Conservation (phyloP, 345 rosid species). For the Citrus australasica region DNA sequence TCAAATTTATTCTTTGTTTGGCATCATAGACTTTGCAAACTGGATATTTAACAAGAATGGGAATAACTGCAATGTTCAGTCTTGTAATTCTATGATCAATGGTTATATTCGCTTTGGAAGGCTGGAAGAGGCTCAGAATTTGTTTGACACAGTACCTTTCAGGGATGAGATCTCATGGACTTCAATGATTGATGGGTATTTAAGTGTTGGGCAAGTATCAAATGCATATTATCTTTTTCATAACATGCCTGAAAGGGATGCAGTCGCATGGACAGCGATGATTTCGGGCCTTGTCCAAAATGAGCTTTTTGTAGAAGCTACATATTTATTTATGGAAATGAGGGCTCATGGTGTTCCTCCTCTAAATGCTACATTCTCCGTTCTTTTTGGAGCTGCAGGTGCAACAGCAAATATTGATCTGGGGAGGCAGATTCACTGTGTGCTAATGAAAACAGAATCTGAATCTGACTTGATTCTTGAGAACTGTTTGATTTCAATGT, state of each 20-base stretch:
- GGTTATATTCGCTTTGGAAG: constrained; percentile 43
- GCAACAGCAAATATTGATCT: constrained; percentile 59
- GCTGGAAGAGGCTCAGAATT: constrained; percentile 38
- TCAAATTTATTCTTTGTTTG: constrained; percentile 60
- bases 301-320: constrained; percentile 47
- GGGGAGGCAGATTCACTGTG: constrained; percentile 58
- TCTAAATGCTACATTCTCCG: constrained; percentile 32
- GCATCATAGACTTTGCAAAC: constrained; percentile 51
- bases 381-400: constrained; percentile 65
- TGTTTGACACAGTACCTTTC: constrained; percentile 37
- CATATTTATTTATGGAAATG: constrained; percentile 35
- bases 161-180: constrained; percentile 56
- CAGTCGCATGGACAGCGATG: constrained; percentile 57
- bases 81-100: constrained; percentile 42
- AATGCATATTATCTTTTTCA: constrained; percentile 31
- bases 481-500: constrained; percentile 54
- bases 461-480: constrained; percentile 34
- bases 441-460: constrained; percentile 40
- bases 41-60: constrained; percentile 34
- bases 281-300: constrained; percentile 51
- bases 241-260: constrained; percentile 47
- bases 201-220: constrained; percentile 30
- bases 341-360: constrained; percentile 31
- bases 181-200: constrained; percentile 49
- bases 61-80: constrained; percentile 24